Percentiles rank a stretch among this genome's conserved stretches.
Evolutionary conservation across 179 eudicot species (phyloP).

Genomic region (Beta lomatogona): DNA sequence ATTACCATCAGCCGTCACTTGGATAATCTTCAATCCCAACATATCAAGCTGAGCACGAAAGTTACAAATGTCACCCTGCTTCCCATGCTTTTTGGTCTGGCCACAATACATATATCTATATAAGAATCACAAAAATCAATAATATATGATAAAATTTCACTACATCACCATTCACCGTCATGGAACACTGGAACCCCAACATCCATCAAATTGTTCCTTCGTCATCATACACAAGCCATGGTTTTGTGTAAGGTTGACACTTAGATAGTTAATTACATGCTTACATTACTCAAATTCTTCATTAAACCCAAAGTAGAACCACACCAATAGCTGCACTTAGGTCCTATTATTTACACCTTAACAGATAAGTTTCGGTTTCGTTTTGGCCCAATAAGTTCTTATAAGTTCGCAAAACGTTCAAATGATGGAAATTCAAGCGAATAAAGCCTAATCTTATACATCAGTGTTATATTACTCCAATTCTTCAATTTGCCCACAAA

Average conservation of each 20-base stretch:
- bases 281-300: too few species aligned
- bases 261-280: too few species aligned
- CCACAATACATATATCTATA: constrained; percentile 10
- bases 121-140: constrained; percentile 1
- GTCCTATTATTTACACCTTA: too few species aligned
- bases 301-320: too few species aligned
- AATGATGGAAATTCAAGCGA: too few species aligned
- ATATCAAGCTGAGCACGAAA: constrained; percentile 79
- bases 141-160: background rate
- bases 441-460: too few species aligned
- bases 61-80: constrained; percentile 59
- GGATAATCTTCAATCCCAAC: constrained; percentile 70
- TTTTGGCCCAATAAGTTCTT: too few species aligned
- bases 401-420: too few species aligned
- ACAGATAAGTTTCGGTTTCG: too few species aligned
- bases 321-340: too few species aligned
- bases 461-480: too few species aligned
- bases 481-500: too few species aligned
- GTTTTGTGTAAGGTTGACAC: background rate
- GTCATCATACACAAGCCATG: background rate
- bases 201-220: background rate
- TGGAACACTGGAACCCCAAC: background rate
- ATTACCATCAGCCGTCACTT: constrained; percentile 93
- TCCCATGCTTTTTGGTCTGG: constrained; percentile 73
- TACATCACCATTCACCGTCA: background rate